These are phyloP conservation scores for Microthyrium microscopicum DNA, from an alignment of 2,329 filamentous ascomycete genomes.

Conservation along the genomic window DNA sequence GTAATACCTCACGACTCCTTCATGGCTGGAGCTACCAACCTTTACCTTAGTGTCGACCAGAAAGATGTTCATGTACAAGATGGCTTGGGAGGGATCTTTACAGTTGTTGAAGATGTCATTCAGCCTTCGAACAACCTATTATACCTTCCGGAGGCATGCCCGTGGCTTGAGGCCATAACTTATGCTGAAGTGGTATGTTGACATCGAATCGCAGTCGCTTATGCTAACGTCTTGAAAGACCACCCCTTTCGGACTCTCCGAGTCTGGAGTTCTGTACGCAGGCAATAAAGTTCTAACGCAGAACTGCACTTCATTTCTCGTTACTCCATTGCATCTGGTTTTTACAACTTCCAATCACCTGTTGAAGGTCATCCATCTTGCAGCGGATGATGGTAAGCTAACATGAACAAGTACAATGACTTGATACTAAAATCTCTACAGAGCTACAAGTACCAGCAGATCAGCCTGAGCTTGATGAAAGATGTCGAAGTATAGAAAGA, in stretches of 20 bases:
- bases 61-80: background rate
- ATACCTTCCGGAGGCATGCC: constrained; percentile 17
- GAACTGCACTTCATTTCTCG: constrained; percentile 81
- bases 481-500: constrained; percentile 81
- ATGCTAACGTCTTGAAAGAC: background rate
- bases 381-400: constrained; percentile 41
- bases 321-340: constrained; percentile 69
- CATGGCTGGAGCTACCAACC: background rate
- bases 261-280: constrained; percentile 62
- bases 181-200: constrained; percentile 23
- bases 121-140: no score
- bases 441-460: constrained; percentile 71
- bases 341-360: constrained; percentile 87
- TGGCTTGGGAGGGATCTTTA: constrained; percentile 1
- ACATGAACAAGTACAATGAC: background rate
- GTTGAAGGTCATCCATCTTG: constrained; percentile 83
- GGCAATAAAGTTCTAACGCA: constrained; percentile 58
- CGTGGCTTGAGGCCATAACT: constrained; percentile 17
- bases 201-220: constrained; percentile 9
- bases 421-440: no score
- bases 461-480: constrained; percentile 79
- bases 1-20: background rate
- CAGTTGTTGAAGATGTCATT: background rate
- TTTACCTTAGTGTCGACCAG: background rate
- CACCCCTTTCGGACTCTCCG: constrained; percentile 48